Evolutionary conservation across 768 basidiomycete genomes (phyloP).

Genomic region (Kwoniella shandongensis): DNA sequence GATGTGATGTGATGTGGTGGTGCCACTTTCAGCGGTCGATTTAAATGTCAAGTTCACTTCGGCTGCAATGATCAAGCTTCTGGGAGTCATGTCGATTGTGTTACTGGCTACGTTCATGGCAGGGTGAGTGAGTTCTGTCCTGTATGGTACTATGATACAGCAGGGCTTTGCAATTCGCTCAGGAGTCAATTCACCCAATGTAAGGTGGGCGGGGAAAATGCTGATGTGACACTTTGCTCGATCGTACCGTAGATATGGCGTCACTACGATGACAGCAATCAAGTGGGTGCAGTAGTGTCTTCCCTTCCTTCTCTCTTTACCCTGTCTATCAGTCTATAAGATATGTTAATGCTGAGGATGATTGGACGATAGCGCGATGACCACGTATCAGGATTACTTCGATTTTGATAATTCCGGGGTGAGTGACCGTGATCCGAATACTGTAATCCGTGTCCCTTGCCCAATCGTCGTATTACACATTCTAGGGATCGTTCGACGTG

Average conservation of each 20-base stretch:
- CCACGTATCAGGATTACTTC: conserved; percentile 31
- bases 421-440: conserved; percentile 3
- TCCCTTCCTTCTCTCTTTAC: too few species aligned
- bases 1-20: background rate
- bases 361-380: conserved; percentile 27
- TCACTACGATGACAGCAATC: conserved; percentile 34
- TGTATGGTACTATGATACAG: too few species aligned
- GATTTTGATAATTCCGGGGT: conserved; percentile 32
- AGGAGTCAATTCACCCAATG: too few species aligned
- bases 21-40: background rate
- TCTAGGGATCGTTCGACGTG: too few species aligned
- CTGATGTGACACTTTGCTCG: too few species aligned
- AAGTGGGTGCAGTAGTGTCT: conserved; percentile 27
- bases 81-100: conserved; percentile 23
- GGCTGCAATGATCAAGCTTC: conserved; percentile 37
- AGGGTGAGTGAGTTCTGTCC: too few species aligned
- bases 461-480: background rate
- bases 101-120: conserved; percentile 33
- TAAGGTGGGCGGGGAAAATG: too few species aligned
- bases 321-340: too few species aligned
- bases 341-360: too few species aligned
- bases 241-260: conserved; percentile 34
- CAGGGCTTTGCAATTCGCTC: too few species aligned
- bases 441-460: background rate
- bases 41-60: conserved; percentile 25